These are phyloP conservation scores for Aegilops speltoides DNA, from an alignment of 176 grass and related monocot species.

Conservation along the genomic window DNA sequence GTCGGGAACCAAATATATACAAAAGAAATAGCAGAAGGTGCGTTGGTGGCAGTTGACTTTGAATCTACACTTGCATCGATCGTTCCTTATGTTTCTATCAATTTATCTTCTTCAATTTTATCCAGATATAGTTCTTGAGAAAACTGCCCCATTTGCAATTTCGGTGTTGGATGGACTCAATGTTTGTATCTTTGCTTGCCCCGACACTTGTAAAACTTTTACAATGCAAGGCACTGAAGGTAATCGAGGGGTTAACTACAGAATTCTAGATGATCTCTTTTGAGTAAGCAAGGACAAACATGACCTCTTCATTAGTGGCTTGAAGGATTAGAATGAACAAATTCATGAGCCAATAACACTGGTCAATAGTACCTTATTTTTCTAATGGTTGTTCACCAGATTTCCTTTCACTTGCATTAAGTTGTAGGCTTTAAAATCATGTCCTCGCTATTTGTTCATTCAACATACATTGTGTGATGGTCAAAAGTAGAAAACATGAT, in stretches of 20 bases:
- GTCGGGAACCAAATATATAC: slow-evolving; percentile 61
- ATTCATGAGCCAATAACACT: slow-evolving; percentile 92
- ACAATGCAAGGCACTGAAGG: slow-evolving; percentile 68
- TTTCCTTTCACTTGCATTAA: not conserved
- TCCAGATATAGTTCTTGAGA: slow-evolving; percentile 54
- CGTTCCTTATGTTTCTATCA: too few relatives aligned
- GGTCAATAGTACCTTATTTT: slow-evolving; percentile 38
- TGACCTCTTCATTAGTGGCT: slow-evolving; percentile 61
- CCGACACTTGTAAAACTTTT: slow-evolving; percentile 87
- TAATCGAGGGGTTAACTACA: slow-evolving; percentile 82
- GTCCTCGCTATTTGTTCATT: not conserved
- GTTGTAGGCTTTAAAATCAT: not conserved
- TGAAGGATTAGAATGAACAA: slow-evolving; percentile 94
- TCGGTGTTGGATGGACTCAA: slow-evolving; percentile 94
- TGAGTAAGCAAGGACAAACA: slow-evolving; percentile 73
- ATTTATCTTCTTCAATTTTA: too few relatives aligned
- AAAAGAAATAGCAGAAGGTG: slow-evolving; percentile 68
- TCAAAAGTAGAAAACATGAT: slow-evolving; percentile 52
- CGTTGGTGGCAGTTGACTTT: slow-evolving; percentile 23
- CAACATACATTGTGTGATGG: slow-evolving; percentile 71
- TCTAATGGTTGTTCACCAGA: not conserved
- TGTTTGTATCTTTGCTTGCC: slow-evolving; percentile 96
- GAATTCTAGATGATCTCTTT: slow-evolving; percentile 81
- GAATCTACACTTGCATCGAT: too few relatives aligned
- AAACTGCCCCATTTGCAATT: slow-evolving; percentile 69